Evolutionary conservation across 2,329 filamentous ascomycete species (phyloP), one percentile per base, ranked within the genome.

Genomic region (Calonectria honghensis): DNA sequence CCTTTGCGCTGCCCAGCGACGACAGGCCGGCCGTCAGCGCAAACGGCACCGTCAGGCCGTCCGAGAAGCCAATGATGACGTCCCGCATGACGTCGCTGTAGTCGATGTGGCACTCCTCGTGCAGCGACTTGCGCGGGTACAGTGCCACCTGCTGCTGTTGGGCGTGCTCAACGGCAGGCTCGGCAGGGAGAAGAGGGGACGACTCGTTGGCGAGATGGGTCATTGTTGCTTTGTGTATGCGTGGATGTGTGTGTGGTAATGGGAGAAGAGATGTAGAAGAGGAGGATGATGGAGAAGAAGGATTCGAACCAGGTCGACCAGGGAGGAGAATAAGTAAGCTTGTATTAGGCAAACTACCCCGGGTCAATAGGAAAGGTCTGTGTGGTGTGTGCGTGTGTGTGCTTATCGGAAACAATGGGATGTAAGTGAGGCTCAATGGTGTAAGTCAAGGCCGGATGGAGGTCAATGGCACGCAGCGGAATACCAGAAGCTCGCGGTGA

Each of bases 31-130:
- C 94, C 0, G 93, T 95, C 48, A 96, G 87, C 20, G 94, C 94
- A 79, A 96, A 96, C 0, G 94, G 94, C 0, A 96, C 94, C 0
- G 94, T 96, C 78, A 96, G 88, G 20, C 94, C 94, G 81, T 96
- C 94, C 0, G 94, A 93, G 79, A 96, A 92, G 68, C 94, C 94
- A 78, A 96, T 93, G 74, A 94, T 95, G 76, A 92, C 89, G 83
- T 95, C 92, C 59, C 90, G 88, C 20, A 93, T 84, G 68, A 91
- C 81, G 71, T 87, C 85, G 74, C 84, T 84, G 78, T 88, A 82
- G 79, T 85, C 84, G 67, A 83, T 78, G 73, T 83, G 81, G 16
- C 80, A 81, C 29, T 77, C 75, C 13, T 81, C 78, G 41, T 78
- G 71, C 35, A 79, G 70, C 66, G 75, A 67, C 37, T 73, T 75